Base-by-base conservation (phyloP, 176 grass and related monocot species). In the Echinochloa phyllopogon region DNA sequence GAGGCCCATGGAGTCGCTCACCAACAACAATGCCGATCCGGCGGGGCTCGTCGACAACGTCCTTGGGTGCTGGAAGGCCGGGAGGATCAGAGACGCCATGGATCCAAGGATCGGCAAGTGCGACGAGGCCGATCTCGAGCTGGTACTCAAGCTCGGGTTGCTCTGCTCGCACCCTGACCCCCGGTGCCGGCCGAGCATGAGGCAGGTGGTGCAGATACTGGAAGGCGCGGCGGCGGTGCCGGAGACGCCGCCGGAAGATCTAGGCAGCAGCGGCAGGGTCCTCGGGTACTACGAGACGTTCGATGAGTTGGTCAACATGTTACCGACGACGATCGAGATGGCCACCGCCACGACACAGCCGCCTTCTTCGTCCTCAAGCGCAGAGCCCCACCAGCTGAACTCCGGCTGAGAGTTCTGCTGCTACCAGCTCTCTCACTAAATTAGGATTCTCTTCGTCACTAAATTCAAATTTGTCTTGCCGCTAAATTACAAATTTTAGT, bases 111-210 rank as follows among this genome's bases (percentile, higher is more conserved):
- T 97, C 1, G 79, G 67, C 23, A 48, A 75, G 3, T 97, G 79
- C 71, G 79, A 90, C 62, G 50, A 65, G 63, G 65, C 86, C 49
- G 92, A 97, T 45, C 47, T 86, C 48, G 89, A 80, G 78, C 24
- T 92, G 77, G 92, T 92, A 33, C 81, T 97, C 45, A 97, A 90
- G 77, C 85, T 97, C 2, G 92, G 92, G 13, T 60, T 97, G 61
- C 87, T 88, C 51, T 97, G 94, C 65, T 97, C 94, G 4, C 94
- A 97, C 80, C 88, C 94, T 7, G 85, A 90, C 42, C 78, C 90
- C 0, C 16, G 21, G 0, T 47, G 83, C 15, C 81, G 94, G 53
- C 92, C 94, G 39, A 90, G 59, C 53, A 94, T 94, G 92, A 88
- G 94, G 60, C 87, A 97, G 71, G 94, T 90, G 8, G 86, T 88